Base-by-base conservation (phyloP, 495 filamentous ascomycete genomes). In the Neurospora cerealis region DNA sequence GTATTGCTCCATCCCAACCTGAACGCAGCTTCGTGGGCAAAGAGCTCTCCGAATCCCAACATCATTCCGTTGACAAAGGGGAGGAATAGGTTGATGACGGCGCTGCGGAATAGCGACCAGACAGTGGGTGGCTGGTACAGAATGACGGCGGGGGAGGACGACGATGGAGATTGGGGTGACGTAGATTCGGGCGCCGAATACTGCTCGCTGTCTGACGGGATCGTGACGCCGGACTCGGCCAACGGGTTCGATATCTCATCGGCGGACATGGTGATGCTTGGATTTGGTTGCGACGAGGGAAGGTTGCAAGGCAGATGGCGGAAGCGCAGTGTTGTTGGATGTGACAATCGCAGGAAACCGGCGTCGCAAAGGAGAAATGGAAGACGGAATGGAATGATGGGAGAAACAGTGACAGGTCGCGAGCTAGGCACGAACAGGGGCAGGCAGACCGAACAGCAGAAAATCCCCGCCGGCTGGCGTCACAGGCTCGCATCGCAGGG, bases 51-150 rank as follows among this genome's bases (percentile, higher is more conserved):
- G 79, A 99, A 97, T 6, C 96, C 96, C 72, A 99, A 84, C 96
- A 99, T 99, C 83, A 99, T 87, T 28, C 96, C 96, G 82, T 99
- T 99, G 77, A 99, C 89, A 75, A 99, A 99, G 0, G 96, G 96
- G 4, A 99, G 85, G 0, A 99, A 74, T 9, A 99, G 85, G 80
- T 99, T 99, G 83, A 99, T 98, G 5, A 94, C 94, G 8, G 94
- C 93, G 9, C 96, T 93, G 41, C 95, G 90, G 70, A 98, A 70
- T 46, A 99, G 79, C 38, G 92, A 88, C 92, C 92, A 95, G 40
- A 95, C 71, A 0, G 93, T 96, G 0, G 96, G 95, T 19, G 94
- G 93, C 40, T 90, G 88, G 87, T 98, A 99, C 40, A 98, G 87
- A 38, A 98, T 91, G 75, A 99, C 81, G 21, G 92, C 82, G 5